phyloP scores from a whole-genome alignment of 2,329 filamentous ascomycete genomes.

The Botrytis porri region DNA sequence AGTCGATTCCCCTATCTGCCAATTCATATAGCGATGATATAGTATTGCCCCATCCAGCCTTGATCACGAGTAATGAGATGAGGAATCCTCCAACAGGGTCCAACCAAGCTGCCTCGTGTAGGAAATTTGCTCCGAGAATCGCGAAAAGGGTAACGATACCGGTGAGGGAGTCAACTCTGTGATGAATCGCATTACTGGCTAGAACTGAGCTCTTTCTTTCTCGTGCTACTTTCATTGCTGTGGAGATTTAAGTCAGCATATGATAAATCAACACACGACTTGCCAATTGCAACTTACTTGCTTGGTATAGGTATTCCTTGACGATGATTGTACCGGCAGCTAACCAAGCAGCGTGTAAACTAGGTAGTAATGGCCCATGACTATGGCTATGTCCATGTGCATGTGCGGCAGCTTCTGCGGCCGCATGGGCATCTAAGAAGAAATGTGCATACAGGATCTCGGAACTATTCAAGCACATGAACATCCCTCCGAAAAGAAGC shows the following conservation, averaged over 20 bases:
- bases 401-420: conserved; percentile 52
- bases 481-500: conserved; percentile 81
- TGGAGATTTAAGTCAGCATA: conserved; percentile 28
- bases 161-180: conserved; percentile 92
- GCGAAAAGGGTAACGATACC: conserved; percentile 88
- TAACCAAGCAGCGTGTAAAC: conserved; percentile 92
- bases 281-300: conserved; percentile 64
- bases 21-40: conserved; percentile 78
- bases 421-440: conserved; percentile 60
- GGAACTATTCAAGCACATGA: conserved; percentile 82
- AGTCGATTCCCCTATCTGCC: conserved; percentile 84
- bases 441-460: conserved; percentile 69
- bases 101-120: conserved; percentile 84
- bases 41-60: conserved; percentile 85
- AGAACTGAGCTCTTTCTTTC: conserved; percentile 95
- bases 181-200: conserved; percentile 93
- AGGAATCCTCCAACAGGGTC: conserved; percentile 90
- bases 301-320: conserved; percentile 96
- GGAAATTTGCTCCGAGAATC: conserved; percentile 83
- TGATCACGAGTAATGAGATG: conserved; percentile 91
- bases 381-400: conserved; percentile 62
- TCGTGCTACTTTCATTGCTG: conserved; percentile 91
- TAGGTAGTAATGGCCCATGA: conserved; percentile 66
- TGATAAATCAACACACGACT: neutral
- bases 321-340: conserved; percentile 84